Conservation (phyloP, 2,329 filamentous ascomycete species). For the Curvularia eragrostidis region DNA sequence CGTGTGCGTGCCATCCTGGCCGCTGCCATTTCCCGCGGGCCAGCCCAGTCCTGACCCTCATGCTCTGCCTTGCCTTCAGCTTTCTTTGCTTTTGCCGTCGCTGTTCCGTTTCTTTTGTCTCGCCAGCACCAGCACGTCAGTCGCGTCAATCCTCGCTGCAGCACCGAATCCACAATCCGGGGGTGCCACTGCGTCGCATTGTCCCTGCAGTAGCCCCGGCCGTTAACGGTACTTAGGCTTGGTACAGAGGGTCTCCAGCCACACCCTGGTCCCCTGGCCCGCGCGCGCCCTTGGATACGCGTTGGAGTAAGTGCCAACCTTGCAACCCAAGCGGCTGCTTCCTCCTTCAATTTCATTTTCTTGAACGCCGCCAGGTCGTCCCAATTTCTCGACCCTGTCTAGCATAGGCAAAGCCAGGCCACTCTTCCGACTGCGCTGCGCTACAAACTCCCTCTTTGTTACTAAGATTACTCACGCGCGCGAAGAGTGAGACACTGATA, state of each 20-base stretch:
- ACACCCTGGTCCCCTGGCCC: conserved; percentile 29
- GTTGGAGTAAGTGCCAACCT: conserved; percentile 18
- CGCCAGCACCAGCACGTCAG: conserved; percentile 1
- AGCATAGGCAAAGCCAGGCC: conserved; percentile 20
- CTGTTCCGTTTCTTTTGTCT: neutral
- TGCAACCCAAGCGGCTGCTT: conserved; percentile 18
- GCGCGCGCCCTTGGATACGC: conserved; percentile 22
- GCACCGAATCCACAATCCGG: conserved; percentile 6
- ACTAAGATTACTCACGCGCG: conserved; percentile 35
- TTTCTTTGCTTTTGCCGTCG: neutral
- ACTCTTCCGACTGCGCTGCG: conserved; percentile 22
- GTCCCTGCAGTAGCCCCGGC: conserved; percentile 30
- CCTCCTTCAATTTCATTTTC: conserved; percentile 22
- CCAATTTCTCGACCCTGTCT: conserved; percentile 12
- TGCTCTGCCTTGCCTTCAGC: neutral
- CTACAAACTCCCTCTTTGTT: conserved; percentile 29
- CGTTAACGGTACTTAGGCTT: conserved; percentile 15
- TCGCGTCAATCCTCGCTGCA: neutral
- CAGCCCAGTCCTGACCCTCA: neutral
- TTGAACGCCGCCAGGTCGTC: conserved; percentile 3
- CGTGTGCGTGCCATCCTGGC: conserved; percentile 10
- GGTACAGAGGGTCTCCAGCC: conserved; percentile 7
- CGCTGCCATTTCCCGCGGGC: conserved; percentile 8
- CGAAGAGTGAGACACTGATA: conserved; percentile 24
- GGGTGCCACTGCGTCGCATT: conserved; percentile 13